Base-by-base conservation (phyloP, 306 rosid species). In the Dryas octopetala region DNA sequence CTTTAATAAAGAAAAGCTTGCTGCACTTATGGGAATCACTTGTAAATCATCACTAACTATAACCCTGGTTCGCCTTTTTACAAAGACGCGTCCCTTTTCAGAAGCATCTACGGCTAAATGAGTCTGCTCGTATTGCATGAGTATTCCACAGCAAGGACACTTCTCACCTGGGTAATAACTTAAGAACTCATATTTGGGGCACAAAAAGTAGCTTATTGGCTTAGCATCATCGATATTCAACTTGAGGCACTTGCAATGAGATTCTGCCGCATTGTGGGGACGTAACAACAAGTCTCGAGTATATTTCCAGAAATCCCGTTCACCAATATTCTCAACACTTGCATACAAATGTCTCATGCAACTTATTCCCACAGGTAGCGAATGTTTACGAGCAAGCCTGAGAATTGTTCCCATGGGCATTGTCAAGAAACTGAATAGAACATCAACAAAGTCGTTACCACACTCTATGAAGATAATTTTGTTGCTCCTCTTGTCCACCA, bases 371-470 rank as follows among this genome's bases (percentile, higher is more conserved):
- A 40, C 8, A 0, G n/a, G 47, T 11, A 6, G 23, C 1, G 55
- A 19, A 0, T 45, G 28, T 0, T 58, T 58, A 11, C 46, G 5
- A 8, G 58, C 15, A 19, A 73, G 68, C 12, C 16, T 38, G 68
- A 60, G 1, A 46, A 73, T 48, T 60, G 32, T 73, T 73, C 59
- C 77, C 32, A 73, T 13, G 0, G 77, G 68, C 5, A 48, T 47
- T 73, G 69, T 73, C 8, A 73, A 32, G 28, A 73, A 73, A n/a
- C 60, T 61, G 4, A 73, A 73, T 13, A 73, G 69, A 61, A 60
- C 19, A 32, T 73, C 61, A 28, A 16, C 3, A 47, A 73, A 47
- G 61, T 48, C 61, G 0, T 15, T 43, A 0, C 48, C 49, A 3
- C 48, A 9, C 13, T 61, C 69, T 26, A 41, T 14, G 7, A 73